phyloP scores from a whole-genome alignment of 1,284 basidiomycete genomes.

The Rhodotorula sp. region DNA sequence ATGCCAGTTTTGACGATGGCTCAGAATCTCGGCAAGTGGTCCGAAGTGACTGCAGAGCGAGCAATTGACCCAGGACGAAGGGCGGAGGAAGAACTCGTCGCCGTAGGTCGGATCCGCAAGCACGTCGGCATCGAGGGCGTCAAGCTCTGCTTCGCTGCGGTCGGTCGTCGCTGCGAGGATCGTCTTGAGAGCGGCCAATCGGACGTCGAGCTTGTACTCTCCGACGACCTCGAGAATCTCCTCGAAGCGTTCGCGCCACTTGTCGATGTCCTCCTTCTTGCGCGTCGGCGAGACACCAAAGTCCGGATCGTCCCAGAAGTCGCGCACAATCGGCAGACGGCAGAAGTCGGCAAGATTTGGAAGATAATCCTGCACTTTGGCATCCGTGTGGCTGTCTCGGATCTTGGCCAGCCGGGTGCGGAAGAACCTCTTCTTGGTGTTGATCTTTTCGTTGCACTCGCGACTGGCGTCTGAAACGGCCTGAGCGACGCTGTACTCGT shows the following conservation, averaged over 20 bases:
- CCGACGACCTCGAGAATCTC: slow-evolving; percentile 8
- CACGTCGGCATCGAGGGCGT: neutral
- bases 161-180: slow-evolving; percentile 15
- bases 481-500: no score
- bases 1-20: neutral
- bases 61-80: slow-evolving; percentile 16
- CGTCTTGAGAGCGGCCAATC: slow-evolving; percentile 4
- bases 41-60: neutral
- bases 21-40: neutral
- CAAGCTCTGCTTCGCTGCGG: neutral
- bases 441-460: neutral
- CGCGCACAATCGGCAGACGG: slow-evolving; percentile 6
- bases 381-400: neutral
- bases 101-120: neutral
- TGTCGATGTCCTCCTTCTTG: neutral
- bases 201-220: neutral
- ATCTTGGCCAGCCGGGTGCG: neutral
- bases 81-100: slow-evolving; percentile 10
- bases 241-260: neutral
- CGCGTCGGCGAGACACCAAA: neutral
- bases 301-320: neutral
- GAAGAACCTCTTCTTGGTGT: neutral
- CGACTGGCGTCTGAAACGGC: neutral
- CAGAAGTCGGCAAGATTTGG: slow-evolving; percentile 8
- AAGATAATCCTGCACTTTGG: neutral